Conservation (phyloP, 805 yeast species). For the Candida anglica region DNA sequence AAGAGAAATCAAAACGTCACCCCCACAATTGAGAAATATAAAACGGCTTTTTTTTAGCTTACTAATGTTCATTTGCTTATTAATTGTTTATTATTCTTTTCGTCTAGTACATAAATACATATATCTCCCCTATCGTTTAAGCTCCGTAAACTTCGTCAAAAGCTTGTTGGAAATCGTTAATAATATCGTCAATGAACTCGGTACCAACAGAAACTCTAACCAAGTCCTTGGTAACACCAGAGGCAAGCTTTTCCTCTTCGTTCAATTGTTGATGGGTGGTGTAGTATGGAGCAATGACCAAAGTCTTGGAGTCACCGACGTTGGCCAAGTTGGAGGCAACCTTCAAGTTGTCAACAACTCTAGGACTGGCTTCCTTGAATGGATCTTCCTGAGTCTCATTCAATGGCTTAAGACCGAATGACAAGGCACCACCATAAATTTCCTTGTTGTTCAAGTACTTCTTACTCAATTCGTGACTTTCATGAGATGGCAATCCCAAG, state of each 20-base stretch:
- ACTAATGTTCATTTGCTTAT: too few species aligned
- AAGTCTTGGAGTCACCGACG: conserved; percentile 94
- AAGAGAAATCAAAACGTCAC: too few species aligned
- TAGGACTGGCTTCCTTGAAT: conserved; percentile 74
- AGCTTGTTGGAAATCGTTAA: conserved; percentile 84
- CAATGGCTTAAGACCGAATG: conserved; percentile 81
- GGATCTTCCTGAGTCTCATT: conserved; percentile 47
- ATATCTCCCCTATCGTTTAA: too few species aligned
- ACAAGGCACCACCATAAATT: conserved; percentile 82
- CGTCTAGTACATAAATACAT: too few species aligned
- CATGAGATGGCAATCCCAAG: conserved; percentile 80
- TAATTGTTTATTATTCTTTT: too few species aligned
- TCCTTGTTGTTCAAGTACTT: conserved; percentile 59
- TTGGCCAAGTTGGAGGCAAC: conserved; percentile 92
- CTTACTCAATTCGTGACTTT: conserved; percentile 76
- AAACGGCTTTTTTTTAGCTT: too few species aligned
- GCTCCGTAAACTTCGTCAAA: conserved; percentile 55
- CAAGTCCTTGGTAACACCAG: conserved; percentile 87
- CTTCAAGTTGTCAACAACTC: conserved; percentile 77
- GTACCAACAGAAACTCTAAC: conserved; percentile 89
- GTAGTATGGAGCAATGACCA: conserved; percentile 93
- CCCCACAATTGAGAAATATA: too few species aligned
- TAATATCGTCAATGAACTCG: conserved; percentile 87
- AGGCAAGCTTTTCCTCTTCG: conserved; percentile 72
- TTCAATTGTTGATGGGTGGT: conserved; percentile 92